Percentiles rank a stretch among this genome's conserved stretches.
These are phyloP conservation scores for Macrocybe gigantea DNA, from an alignment of 768 basidiomycete species.

Conservation along the genomic window DNA sequence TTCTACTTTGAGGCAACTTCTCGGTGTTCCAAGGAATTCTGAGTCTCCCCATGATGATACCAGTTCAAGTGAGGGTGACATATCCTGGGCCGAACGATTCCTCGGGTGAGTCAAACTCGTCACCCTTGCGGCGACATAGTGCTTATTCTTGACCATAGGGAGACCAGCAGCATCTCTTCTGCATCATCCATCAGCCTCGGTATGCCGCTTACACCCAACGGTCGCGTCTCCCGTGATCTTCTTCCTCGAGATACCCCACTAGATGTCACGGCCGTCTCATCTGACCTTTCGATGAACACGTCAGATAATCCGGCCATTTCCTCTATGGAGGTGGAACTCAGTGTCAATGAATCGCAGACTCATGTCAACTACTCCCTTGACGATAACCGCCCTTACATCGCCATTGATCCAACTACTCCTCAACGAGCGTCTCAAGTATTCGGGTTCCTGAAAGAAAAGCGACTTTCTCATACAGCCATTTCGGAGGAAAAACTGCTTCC, in stretches of 20 bases:
- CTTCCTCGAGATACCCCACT: constrained; percentile 19
- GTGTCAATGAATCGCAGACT: constrained; percentile 38
- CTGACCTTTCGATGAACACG: constrained; percentile 36
- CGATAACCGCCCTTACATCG: constrained; percentile 23
- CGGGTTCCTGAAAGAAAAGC: constrained; percentile 55
- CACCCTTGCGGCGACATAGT: background rate
- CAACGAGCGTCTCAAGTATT: constrained; percentile 74
- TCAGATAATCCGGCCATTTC: constrained; percentile 51
- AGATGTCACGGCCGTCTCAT: constrained; percentile 34
- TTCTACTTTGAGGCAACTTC: constrained; percentile 68
- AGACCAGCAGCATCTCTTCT: constrained; percentile 36
- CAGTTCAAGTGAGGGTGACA: constrained; percentile 58
- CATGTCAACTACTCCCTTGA: constrained; percentile 17
- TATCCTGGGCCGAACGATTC: constrained; percentile 80
- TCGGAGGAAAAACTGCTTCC: constrained; percentile 30
- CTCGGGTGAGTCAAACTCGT: constrained; percentile 42
- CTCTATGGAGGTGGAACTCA: constrained; percentile 73
- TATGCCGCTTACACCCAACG: constrained; percentile 44
- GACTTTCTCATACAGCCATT: background rate
- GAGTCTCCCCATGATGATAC: constrained; percentile 18
- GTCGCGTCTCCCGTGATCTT: constrained; percentile 29
- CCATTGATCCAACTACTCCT: constrained; percentile 42
- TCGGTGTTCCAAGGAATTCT: constrained; percentile 45
- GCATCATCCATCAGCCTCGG: constrained; percentile 43
- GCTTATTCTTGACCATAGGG: constrained; percentile 24